phyloP scores from a whole-genome alignment of 768 basidiomycete species.

The Pulveroboletus frians region DNA sequence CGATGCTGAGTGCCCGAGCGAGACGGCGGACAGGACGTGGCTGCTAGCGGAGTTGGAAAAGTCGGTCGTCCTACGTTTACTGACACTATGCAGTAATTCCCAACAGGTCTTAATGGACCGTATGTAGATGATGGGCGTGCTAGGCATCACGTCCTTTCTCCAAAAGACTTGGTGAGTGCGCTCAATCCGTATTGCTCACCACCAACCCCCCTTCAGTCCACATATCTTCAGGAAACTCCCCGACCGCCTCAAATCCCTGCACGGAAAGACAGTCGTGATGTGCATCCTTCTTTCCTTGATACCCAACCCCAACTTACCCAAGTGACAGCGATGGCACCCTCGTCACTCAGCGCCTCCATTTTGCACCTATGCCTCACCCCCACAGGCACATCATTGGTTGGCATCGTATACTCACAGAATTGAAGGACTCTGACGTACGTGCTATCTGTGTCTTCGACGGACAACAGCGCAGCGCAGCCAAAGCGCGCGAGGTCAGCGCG shows the following conservation, averaged over 20 bases:
- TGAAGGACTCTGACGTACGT: conserved; percentile 49
- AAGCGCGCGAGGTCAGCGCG: conserved; percentile 58
- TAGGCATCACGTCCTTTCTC: conserved; percentile 65
- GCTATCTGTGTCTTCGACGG: conserved; percentile 83
- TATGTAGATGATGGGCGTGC: conserved; percentile 53
- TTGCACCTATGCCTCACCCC: conserved; percentile 55
- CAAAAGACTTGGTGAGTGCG: conserved; percentile 54
- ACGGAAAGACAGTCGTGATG: conserved; percentile 73
- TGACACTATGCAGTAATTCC: background rate
- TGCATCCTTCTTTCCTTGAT: conserved; percentile 22
- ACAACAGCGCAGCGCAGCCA: conserved; percentile 57
- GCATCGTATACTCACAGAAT: conserved; percentile 64
- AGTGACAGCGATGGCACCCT: conserved; percentile 78
- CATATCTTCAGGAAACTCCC: conserved; percentile 60
- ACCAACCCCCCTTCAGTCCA: conserved; percentile 40
- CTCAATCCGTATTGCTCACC: background rate
- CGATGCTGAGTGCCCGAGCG: background rate
- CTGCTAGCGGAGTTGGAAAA: conserved; percentile 30
- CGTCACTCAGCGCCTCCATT: conserved; percentile 79
- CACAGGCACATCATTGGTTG: conserved; percentile 74
- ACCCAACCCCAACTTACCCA: background rate
- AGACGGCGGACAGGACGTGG: conserved; percentile 17
- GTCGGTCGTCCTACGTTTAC: background rate
- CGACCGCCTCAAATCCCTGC: conserved; percentile 53
- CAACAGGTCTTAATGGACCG: background rate